Evolutionary conservation across 2,329 filamentous ascomycete species (phyloP).

Genomic region (Penicillium rolfsii): DNA sequence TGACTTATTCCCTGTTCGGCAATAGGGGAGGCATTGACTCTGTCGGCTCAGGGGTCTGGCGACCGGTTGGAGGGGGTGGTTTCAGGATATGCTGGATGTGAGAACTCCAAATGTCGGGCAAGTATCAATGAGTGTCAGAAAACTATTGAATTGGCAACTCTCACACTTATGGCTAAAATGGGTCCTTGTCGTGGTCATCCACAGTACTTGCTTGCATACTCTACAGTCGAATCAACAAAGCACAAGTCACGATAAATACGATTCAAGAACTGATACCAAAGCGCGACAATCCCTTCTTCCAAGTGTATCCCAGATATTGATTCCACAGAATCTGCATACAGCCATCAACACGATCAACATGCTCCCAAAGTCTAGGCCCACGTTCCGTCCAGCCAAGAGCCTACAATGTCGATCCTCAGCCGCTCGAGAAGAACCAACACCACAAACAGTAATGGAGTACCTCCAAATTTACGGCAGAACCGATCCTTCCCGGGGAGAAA

Average conservation of each 20-base stretch:
- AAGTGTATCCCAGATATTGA: background rate
- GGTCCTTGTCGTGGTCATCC: too few species aligned
- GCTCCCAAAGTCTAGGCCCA: background rate
- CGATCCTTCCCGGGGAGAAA: background rate
- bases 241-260: too few species aligned
- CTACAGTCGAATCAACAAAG: too few species aligned
- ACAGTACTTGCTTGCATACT: too few species aligned
- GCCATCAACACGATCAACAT: background rate
- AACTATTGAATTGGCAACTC: background rate
- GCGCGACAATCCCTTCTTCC: background rate
- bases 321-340: background rate
- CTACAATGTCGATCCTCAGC: constrained; percentile 5
- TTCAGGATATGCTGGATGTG: background rate
- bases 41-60: background rate
- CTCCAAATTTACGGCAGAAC: background rate
- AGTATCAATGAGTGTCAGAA: background rate
- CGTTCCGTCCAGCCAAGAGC: background rate
- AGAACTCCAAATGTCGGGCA: background rate
- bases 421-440: background rate
- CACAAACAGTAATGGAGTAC: background rate
- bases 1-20: constrained; percentile 2
- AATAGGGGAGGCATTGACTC: background rate
- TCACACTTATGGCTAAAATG: too few species aligned
- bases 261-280: background rate
- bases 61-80: background rate